A percentile compares a stretch with the other conserved stretches of the same genome.
Conservation (phyloP, 2,329 filamentous ascomycete genomes). For the Fusarium hainanense region DNA sequence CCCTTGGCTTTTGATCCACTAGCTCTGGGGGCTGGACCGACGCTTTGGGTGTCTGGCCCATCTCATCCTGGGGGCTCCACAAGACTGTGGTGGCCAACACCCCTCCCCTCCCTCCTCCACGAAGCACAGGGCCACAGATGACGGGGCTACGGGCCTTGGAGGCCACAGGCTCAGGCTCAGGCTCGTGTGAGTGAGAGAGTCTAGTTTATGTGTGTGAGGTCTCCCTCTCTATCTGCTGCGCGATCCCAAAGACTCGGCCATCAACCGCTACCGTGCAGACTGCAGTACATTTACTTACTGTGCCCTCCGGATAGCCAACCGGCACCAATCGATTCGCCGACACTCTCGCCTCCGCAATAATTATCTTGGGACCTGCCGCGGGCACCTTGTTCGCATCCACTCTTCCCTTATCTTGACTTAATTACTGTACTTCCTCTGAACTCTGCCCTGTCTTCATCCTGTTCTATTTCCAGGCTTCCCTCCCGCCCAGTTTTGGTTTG, state of each 20-base stretch:
- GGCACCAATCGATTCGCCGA: constrained; percentile 43
- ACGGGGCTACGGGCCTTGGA: constrained; percentile 36
- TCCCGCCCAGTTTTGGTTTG: neutral
- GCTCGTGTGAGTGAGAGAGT: constrained; percentile 18
- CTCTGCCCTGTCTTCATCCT: constrained; percentile 21
- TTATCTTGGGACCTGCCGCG: constrained; percentile 46
- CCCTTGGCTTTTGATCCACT: constrained; percentile 32
- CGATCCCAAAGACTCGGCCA: constrained; percentile 37
- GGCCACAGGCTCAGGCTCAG: constrained; percentile 32
- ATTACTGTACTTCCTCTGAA: constrained; percentile 19
- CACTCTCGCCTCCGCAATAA: constrained; percentile 47
- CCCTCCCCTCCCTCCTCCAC: constrained; percentile 36
- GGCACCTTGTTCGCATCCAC: constrained; percentile 43
- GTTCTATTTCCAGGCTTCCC: constrained; percentile 26
- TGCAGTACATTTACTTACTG: constrained; percentile 25
- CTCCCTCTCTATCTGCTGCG: constrained; percentile 10
- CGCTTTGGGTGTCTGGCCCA: constrained; percentile 31
- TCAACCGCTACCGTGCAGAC: constrained; percentile 21
- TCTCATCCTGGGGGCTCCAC: constrained; percentile 39
- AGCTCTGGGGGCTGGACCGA: constrained; percentile 16
- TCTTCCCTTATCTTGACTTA: constrained; percentile 39
- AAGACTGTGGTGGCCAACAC: constrained; percentile 36
- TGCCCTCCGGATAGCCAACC: constrained; percentile 38
- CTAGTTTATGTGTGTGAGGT: neutral
- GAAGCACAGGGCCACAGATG: constrained; percentile 34